Conservation (phyloP, 2,329 filamentous ascomycete species). For the Exophiala sideris region DNA sequence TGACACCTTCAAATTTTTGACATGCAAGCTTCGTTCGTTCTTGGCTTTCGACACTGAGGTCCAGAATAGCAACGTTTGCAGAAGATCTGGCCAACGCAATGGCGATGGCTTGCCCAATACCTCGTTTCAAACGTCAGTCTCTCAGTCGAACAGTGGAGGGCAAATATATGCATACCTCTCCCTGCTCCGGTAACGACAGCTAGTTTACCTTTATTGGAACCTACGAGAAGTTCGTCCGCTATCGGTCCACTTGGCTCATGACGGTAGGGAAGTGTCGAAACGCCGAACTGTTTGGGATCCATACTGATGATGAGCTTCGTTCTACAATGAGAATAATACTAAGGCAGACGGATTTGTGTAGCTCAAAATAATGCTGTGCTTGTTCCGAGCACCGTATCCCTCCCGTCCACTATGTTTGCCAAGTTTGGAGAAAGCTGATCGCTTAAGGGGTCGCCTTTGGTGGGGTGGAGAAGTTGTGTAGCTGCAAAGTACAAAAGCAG, state of each 20-base stretch:
- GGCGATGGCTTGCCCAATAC: conserved; percentile 22
- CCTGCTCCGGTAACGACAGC: conserved; percentile 7
- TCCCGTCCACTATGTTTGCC: no score
- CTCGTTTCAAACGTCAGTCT: background rate
- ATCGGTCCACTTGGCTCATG: conserved; percentile 5
- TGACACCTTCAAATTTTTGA: conserved; percentile 5
- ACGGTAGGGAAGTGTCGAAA: background rate
- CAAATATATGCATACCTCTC: background rate
- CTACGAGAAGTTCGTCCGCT: background rate
- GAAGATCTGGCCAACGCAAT: conserved; percentile 22
- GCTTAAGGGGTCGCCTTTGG: no score
- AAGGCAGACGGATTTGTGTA: no score
- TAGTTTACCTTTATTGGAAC: conserved; percentile 3
- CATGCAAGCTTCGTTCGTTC: conserved; percentile 11
- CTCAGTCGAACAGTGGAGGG: background rate
- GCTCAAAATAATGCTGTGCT: no score
- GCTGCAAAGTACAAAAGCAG: no score
- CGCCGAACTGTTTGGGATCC: background rate
- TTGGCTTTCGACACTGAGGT: conserved; percentile 17
- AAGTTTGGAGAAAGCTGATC: no score
- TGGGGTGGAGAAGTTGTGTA: no score
- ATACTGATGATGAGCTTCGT: no score
- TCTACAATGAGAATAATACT: no score
- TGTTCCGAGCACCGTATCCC: no score
- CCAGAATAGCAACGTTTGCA: conserved; percentile 24